Evolutionary conservation across 805 yeast genomes (phyloP).

Genomic region (Isabelozyma rhagii): DNA sequence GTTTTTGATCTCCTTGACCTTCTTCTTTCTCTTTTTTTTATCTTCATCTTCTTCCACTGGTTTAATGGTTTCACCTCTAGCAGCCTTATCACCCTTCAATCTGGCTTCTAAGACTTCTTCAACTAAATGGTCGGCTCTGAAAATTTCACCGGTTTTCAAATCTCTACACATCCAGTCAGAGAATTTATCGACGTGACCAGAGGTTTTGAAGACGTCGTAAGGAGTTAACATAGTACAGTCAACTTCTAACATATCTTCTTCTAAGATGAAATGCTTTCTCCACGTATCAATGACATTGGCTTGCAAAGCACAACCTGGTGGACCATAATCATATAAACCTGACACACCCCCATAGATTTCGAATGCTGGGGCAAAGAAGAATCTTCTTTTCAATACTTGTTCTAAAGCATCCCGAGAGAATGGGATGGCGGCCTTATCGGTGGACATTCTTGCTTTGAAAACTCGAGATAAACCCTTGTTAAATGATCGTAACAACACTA

Average conservation of each 20-base stretch:
- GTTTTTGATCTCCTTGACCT: conserved; percentile 92
- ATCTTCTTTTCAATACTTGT: conserved; percentile 88
- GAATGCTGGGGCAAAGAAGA: conserved; percentile 96
- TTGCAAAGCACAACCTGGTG: conserved; percentile 98
- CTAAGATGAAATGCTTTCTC: conserved; percentile 96
- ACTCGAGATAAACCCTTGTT: background rate
- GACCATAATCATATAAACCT: conserved; percentile 97
- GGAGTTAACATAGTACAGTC: conserved; percentile 98
- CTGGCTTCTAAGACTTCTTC: conserved; percentile 97
- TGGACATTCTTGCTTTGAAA: conserved; percentile 21
- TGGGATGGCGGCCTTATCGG: conserved; percentile 27
- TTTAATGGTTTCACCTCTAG: conserved; percentile 70
- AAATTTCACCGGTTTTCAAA: conserved; percentile 92
- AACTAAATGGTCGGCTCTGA: conserved; percentile 96
- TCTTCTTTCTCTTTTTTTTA: conserved; percentile 73
- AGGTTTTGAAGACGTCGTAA: conserved; percentile 93
- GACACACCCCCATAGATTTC: conserved; percentile 98
- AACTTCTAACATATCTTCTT: conserved; percentile 98
- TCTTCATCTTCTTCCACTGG: conserved; percentile 62
- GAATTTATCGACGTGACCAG: conserved; percentile 98
- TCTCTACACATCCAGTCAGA: conserved; percentile 99
- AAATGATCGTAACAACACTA: background rate
- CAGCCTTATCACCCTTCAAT: conserved; percentile 94
- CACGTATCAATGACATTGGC: conserved; percentile 92
- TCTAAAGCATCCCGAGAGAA: conserved; percentile 88